Conservation (phyloP, 1,284 basidiomycete species). For the Austropuccinia psidii region DNA sequence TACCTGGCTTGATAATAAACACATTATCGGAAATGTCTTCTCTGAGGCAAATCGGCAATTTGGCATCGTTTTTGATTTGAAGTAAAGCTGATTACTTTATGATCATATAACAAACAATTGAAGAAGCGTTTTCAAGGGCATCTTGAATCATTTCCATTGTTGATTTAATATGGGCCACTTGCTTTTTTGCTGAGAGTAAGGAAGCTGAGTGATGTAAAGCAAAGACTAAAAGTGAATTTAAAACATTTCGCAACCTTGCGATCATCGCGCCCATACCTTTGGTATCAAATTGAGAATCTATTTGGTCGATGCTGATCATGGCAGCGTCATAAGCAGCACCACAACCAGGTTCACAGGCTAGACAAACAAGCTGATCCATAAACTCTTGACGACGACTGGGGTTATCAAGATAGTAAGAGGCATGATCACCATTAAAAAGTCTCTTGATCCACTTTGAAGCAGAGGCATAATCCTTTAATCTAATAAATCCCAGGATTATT, state of each 20-base stretch:
- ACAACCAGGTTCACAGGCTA: constrained; percentile 15
- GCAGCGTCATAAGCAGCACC: constrained; percentile 26
- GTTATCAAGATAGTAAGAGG: constrained; percentile 23
- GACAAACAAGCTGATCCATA: constrained; percentile 19
- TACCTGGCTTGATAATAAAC: too few species aligned
- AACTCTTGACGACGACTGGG: constrained; percentile 15
- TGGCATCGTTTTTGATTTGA: not conserved
- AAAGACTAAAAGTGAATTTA: constrained; percentile 12
- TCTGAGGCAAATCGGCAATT: too few species aligned
- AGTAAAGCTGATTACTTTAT: constrained; percentile 7
- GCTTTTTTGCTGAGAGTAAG: not conserved
- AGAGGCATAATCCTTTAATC: constrained; percentile 16
- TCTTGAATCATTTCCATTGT: constrained; percentile 20
- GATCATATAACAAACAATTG: constrained; percentile 28
- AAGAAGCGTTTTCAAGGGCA: constrained; percentile 15
- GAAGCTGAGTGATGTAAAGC: constrained; percentile 17
- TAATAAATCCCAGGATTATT: constrained; percentile 29
- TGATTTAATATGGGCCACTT: too few species aligned
- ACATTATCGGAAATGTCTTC: too few species aligned
- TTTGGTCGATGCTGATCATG: constrained; percentile 29
- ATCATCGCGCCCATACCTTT: constrained; percentile 9
- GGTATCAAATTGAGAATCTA: constrained; percentile 17
- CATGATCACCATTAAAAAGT: constrained; percentile 30
- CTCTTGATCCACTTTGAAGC: constrained; percentile 33
- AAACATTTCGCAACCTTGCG: constrained; percentile 19